Conservation (phyloP, 176 grass and related monocot species). For the Dendrocalamus sinicus region DNA sequence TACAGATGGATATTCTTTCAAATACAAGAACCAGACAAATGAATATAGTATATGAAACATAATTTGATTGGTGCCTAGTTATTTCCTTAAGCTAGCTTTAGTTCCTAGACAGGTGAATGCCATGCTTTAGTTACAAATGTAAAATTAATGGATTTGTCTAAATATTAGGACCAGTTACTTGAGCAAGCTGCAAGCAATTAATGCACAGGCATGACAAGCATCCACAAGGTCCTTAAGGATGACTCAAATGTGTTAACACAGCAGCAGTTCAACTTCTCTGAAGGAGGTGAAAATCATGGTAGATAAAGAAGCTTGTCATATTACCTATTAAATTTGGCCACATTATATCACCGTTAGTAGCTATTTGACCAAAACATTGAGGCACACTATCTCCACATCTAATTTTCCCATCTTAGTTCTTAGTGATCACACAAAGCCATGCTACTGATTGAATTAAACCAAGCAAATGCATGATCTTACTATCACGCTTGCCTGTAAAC, state of each 20-base stretch:
- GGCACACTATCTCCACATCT: background rate
- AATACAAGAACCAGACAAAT: background rate
- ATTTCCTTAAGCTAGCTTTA: conserved; percentile 5
- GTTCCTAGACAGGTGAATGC: background rate
- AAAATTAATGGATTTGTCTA: background rate
- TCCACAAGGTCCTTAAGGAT: background rate
- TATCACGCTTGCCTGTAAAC: background rate
- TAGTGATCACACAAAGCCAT: background rate
- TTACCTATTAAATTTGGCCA: background rate
- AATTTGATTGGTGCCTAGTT: background rate
- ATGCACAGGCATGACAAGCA: background rate
- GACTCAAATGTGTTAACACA: background rate
- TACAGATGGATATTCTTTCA: background rate
- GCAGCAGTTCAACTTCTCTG: background rate
- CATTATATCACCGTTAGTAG: background rate
- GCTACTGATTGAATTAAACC: background rate
- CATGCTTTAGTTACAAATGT: conserved; percentile 7
- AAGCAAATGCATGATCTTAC: background rate
- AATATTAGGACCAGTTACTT: background rate
- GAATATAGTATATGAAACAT: conserved; percentile 2
- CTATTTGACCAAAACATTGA: background rate
- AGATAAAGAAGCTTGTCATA: background rate
- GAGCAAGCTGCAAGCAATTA: background rate
- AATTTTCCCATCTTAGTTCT: background rate
- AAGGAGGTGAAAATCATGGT: background rate